Percentiles rank a stretch among this genome's conserved stretches.
phyloP scores from a whole-genome alignment of 2,329 filamentous ascomycete genomes.

The Coniochaeta ligniaria region DNA sequence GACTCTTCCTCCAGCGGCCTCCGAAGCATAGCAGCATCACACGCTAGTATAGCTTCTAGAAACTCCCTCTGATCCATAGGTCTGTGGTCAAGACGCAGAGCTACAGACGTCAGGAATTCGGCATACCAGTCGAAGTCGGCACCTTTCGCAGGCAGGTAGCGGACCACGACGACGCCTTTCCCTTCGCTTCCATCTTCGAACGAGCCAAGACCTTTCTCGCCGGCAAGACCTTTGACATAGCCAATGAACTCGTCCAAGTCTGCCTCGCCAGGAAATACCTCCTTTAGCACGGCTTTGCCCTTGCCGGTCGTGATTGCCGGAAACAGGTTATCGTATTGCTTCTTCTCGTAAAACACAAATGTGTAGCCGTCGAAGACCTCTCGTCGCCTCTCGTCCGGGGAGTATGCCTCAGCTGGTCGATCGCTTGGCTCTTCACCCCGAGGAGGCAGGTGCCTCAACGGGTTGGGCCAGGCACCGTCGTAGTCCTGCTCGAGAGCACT shows the following conservation, averaged over 20 bases:
- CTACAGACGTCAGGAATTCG: constrained; percentile 61
- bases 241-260: constrained; percentile 68
- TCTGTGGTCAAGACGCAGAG: constrained; percentile 68
- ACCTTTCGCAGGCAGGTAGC: constrained; percentile 54
- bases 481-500: constrained; percentile 72
- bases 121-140: constrained; percentile 58
- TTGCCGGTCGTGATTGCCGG: constrained; percentile 70
- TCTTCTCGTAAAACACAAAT: constrained; percentile 75
- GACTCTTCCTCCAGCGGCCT: constrained; percentile 54
- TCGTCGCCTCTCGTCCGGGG: constrained; percentile 57
- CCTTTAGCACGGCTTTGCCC: constrained; percentile 70
- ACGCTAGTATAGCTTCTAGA: constrained; percentile 78
- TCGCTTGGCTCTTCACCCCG: constrained; percentile 68
- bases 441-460: constrained; percentile 64
- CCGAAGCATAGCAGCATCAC: constrained; percentile 66
- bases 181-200: constrained; percentile 58
- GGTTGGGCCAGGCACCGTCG: constrained; percentile 68
- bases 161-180: constrained; percentile 71
- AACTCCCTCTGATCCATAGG: constrained; percentile 88
- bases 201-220: constrained; percentile 62
- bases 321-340: constrained; percentile 69
- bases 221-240: constrained; percentile 68
- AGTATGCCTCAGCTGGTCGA: constrained; percentile 61
- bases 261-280: constrained; percentile 56
- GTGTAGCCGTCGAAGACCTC: constrained; percentile 81